Evolutionary conservation across 805 yeast genomes (phyloP).

Genomic region (Dipodascopsis uninucleata): DNA sequence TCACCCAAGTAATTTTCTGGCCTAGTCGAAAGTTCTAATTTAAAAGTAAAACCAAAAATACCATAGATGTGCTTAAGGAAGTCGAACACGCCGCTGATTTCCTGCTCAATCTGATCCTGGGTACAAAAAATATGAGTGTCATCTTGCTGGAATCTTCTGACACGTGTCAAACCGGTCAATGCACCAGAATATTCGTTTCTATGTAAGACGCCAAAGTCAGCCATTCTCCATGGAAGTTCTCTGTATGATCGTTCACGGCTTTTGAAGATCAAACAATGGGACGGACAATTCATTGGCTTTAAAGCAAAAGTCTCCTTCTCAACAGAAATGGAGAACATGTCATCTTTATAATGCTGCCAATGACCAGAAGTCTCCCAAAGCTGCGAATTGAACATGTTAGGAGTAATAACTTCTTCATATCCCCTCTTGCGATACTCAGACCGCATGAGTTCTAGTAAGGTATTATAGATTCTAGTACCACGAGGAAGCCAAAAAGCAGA

Average conservation of each 20-base stretch:
- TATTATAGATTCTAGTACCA: slow-evolving; percentile 95
- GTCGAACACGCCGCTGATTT: slow-evolving; percentile 67
- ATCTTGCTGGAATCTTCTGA: slow-evolving; percentile 93
- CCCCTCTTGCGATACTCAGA: slow-evolving; percentile 88
- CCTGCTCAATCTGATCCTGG: slow-evolving; percentile 66
- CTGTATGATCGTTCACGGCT: slow-evolving; percentile 74
- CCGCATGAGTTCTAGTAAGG: slow-evolving; percentile 74
- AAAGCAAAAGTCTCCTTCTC: slow-evolving; percentile 94
- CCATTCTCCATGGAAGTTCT: slow-evolving; percentile 78
- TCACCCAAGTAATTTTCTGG: slow-evolving; percentile 80
- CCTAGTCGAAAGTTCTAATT: slow-evolving; percentile 75
- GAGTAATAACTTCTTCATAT: slow-evolving; percentile 97
- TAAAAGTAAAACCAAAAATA: slow-evolving; percentile 61
- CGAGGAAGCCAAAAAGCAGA: slow-evolving; percentile 98
- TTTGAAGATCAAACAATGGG: slow-evolving; percentile 79
- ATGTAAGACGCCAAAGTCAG: slow-evolving; percentile 90
- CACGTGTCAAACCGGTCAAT: slow-evolving; percentile 84
- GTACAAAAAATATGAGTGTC: slow-evolving; percentile 96
- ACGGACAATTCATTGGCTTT: slow-evolving; percentile 77
- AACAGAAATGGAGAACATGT: slow-evolving; percentile 94
- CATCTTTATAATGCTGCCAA: slow-evolving; percentile 96
- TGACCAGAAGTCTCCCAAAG: slow-evolving; percentile 99
- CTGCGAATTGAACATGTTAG: slow-evolving; percentile 96
- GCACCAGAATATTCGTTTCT: slow-evolving; percentile 96
- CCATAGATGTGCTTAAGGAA: slow-evolving; percentile 72